phyloP scores from a whole-genome alignment of 2,329 filamentous ascomycete genomes.

The Clonostachys byssicola region DNA sequence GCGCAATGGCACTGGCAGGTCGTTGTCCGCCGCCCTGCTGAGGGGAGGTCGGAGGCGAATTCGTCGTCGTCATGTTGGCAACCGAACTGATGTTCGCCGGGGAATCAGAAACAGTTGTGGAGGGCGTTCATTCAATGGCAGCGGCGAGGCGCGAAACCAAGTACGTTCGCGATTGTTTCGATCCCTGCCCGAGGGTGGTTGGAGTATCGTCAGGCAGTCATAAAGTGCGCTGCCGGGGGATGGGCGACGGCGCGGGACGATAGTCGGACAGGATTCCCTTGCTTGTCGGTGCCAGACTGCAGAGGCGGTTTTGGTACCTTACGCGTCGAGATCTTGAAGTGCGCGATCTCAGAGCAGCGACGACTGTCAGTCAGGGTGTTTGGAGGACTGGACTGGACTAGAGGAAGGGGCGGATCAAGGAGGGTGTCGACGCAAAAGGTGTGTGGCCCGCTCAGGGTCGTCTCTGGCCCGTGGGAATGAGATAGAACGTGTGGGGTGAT shows the following conservation, averaged over 20 bases:
- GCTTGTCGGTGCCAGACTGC: no score
- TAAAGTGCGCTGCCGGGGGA: no score
- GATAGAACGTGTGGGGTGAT: conserved; percentile 1
- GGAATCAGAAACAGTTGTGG: conserved; percentile 3
- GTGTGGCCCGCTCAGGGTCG: no score
- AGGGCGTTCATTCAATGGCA: background rate
- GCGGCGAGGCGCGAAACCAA: background rate
- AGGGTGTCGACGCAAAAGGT: background rate
- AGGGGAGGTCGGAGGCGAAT: conserved; percentile 66
- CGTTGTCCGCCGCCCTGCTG: conserved; percentile 43
- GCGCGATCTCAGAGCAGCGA: no score
- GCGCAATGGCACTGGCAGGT: conserved; percentile 78
- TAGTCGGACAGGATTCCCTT: no score
- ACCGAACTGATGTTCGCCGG: conserved; percentile 8
- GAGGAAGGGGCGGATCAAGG: background rate
- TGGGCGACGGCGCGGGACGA: no score
- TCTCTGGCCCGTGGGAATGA: no score
- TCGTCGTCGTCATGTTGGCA: conserved; percentile 52
- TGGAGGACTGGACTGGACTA: background rate
- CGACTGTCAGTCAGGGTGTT: no score
- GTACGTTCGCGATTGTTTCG: no score
- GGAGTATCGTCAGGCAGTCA: no score
- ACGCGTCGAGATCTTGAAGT: no score
- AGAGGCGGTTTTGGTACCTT: no score
- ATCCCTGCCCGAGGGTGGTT: conserved; percentile 2